Evolutionary conservation across 345 rosid species (phyloP), one percentile per base, ranked within the genome.

Genomic region (Populus tremula): DNA sequence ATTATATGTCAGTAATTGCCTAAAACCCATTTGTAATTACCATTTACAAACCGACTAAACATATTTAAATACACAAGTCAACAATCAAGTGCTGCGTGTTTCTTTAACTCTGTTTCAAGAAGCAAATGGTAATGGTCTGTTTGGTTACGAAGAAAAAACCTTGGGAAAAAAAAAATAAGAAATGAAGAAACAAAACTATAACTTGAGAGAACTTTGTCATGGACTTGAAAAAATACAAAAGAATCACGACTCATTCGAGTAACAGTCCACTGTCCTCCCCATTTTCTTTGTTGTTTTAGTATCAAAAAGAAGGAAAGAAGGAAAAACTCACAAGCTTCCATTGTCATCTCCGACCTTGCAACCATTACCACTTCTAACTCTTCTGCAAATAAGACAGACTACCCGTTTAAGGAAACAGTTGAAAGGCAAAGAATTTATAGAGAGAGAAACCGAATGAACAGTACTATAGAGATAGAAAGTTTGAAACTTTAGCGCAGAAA

Each of bases 281-380:
- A 67, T 71, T 78, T 50, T 54, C 68, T 18, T 56, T 21, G 61
- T 74, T 80, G 72, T 54, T 50, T 62, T 77, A 70, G 78, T 64
- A 78, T 56, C 65, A 69, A 35, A 74, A 76, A 27, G 45, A 63
- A 50, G 53, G n/a, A 61, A 12, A 21, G 21, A 59, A 27, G 73
- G 45, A 86, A n/a, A 59, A 49, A 90, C 99, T 93, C 85, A 96
- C 99, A 96, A 90, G 92, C 94, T 93, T 80, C 99, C 99, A 83
- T 90, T 96, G 78, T 96, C 98, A 62, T 96, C 99, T 66, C 99
- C 96, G 80, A 92, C 92, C 91, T 96, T 96, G 93, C 98, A 92
- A 66, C 98, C 93, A 88, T 91, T 96, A 43, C 98, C 99, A 74
- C 98, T 96, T 81, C 99, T 91, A 69, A 96, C 92, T 84, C 99